Evolutionary conservation across 2,329 filamentous ascomycete genomes (phyloP).

Genomic region (Penicillium corylophilum): DNA sequence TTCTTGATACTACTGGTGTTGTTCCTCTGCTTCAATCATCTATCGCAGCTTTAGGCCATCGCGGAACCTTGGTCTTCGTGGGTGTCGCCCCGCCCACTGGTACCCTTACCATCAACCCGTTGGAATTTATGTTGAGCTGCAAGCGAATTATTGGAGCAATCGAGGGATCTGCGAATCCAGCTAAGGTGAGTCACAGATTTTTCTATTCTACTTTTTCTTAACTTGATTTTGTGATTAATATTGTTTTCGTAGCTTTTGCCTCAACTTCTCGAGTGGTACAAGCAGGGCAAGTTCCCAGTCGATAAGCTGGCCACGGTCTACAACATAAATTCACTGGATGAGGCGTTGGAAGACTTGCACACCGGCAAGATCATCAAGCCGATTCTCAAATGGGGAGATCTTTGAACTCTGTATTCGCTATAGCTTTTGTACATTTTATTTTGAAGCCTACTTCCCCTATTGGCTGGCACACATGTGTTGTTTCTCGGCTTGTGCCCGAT

Average conservation of each 20-base stretch:
- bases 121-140: constrained; percentile 24
- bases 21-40: constrained; percentile 29
- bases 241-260: constrained; percentile 31
- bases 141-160: constrained; percentile 35
- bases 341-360: constrained; percentile 19
- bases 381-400: constrained; percentile 15
- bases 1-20: constrained; percentile 36
- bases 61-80: constrained; percentile 35
- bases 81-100: constrained; percentile 30
- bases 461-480: no score
- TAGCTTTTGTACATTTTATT: no score
- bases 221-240: background rate
- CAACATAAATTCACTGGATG: constrained; percentile 4
- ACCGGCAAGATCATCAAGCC: constrained; percentile 22
- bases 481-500: no score
- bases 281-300: constrained; percentile 34
- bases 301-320: constrained; percentile 36
- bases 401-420: background rate
- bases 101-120: constrained; percentile 28
- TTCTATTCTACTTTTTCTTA: background rate
- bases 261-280: constrained; percentile 31
- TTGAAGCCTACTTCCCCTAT: no score
- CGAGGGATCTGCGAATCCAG: constrained; percentile 33
- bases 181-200: constrained; percentile 10
- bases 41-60: constrained; percentile 29